Evolutionary conservation across 345 rosid species (phyloP).

Genomic region (rapeseed (Brassica napus)): DNA sequence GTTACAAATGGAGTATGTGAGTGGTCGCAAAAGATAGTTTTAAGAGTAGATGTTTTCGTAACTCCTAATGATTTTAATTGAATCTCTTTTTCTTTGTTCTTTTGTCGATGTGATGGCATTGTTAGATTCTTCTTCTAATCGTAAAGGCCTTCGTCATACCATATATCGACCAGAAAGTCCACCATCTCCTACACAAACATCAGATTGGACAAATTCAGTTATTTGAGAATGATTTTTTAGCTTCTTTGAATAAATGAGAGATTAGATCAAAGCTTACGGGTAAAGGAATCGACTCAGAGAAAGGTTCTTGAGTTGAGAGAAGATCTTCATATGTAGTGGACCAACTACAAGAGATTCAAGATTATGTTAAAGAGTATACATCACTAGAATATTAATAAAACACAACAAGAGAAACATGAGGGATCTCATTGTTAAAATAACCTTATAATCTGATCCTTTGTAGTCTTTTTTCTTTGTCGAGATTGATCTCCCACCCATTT

Average conservation of each 20-base stretch:
- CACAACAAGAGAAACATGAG: background rate
- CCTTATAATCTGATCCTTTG: slow-evolving; percentile 70
- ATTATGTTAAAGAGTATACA: background rate
- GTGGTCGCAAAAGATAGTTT: background rate
- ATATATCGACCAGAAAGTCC: slow-evolving; percentile 86
- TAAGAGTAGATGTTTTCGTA: slow-evolving; percentile 16
- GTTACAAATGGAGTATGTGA: slow-evolving; percentile 23
- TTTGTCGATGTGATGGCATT: slow-evolving; percentile 28
- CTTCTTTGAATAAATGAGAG: background rate
- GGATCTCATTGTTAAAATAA: slow-evolving; percentile 1
- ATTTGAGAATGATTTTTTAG: slow-evolving; percentile 1
- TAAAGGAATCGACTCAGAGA: slow-evolving; percentile 79
- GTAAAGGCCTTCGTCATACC: slow-evolving; percentile 82
- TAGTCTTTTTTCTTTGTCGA: slow-evolving; percentile 41
- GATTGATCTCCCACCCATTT: slow-evolving; percentile 78
- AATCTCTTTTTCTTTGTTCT: slow-evolving; percentile 18
- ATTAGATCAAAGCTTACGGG: slow-evolving; percentile 53
- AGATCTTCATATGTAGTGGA: slow-evolving; percentile 83
- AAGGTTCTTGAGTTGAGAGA: slow-evolving; percentile 73
- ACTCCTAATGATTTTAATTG: slow-evolving; percentile 17
- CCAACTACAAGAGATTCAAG: slow-evolving; percentile 66
- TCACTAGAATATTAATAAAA: background rate
- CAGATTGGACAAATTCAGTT: background rate
- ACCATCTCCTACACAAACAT: slow-evolving; percentile 79
- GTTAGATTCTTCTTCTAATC: slow-evolving; percentile 60